Evolutionary conservation across 345 rosid genomes (phyloP).

Genomic region (Nephelium lappaceum): DNA sequence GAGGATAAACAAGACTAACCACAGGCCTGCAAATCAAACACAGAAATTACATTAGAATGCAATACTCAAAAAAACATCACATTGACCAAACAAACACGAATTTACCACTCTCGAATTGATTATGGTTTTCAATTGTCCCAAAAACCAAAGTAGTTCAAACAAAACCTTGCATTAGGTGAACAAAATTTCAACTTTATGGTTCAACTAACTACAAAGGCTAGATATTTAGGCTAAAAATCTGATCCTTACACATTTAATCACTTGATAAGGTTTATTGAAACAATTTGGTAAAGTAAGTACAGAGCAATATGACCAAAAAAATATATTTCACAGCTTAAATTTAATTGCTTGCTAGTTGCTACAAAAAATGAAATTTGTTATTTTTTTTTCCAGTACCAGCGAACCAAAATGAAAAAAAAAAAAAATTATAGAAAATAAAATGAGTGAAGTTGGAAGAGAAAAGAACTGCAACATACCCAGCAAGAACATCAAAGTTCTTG

Average conservation of each 20-base stretch:
- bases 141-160: background rate
- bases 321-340: constrained; percentile 20
- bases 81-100: background rate
- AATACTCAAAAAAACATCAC: background rate
- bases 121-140: background rate
- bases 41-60: constrained; percentile 15
- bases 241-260: background rate
- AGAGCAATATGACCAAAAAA: background rate
- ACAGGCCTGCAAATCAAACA: constrained; percentile 70
- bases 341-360: background rate
- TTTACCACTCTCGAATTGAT: background rate
- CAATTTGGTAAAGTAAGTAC: constrained; percentile 7
- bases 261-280: background rate
- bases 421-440: background rate
- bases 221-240: background rate
- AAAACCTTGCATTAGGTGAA: background rate
- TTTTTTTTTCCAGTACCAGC: background rate
- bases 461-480: constrained; percentile 53
- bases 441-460: background rate
- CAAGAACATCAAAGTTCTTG: constrained; percentile 85
- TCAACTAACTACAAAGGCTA: background rate
- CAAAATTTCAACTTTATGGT: background rate
- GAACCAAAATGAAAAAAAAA: constrained; percentile 10
- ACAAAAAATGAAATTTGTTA: background rate
- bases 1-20: constrained; percentile 87